Evolutionary conservation across 2,329 filamentous ascomycete species (phyloP), one percentile per base, ranked within the genome.

Genomic region (Colletotrichum higginsianum): DNA sequence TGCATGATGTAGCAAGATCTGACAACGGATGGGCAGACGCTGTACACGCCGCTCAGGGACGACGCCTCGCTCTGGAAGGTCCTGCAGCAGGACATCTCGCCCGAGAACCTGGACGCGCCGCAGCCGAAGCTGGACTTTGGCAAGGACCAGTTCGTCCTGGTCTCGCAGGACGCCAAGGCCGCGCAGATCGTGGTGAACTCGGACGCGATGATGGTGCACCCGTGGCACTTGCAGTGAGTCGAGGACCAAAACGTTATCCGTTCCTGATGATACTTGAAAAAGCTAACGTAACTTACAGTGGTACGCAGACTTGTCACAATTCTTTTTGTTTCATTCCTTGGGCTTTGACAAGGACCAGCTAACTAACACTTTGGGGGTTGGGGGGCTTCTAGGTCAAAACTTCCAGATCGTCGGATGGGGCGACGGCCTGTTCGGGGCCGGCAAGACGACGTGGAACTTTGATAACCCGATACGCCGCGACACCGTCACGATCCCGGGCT

Each of bases 401-500:
- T 90, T 90, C 80, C 88, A 89, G 75, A 80, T 88, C 56, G 75
- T 83, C 0, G 53, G 76, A 0, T 80, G 82, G 62, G 81, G 77
- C 1, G 58, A 67, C 0, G 77, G 76, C 6, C 79, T 82, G 1
- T 84, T 83, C 44, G 82, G 44, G 72, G n/a, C 62, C 75, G 18
- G 65, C 53, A 49, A 69, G 72, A 78, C n/a, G 58, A 75, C 4
- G 21, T 79, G 5, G 71, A 73, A 73, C n/a, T 66, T 79, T 1
- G 68, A 77, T 3, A 83, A 82, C 23, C 82, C 82, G 0, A 68
- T 84, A 4, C 77, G 81, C 7, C 77, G 82, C 18, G 82, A 84
- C 42, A 88, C 87, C 2, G 81, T 87, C 5, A 87, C 86, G 0
- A 82, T 87, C 0, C 86, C 88, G 74, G 85, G 84, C 0, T 89